Evolutionary conservation across 2,329 filamentous ascomycete species (phyloP).

Genomic region (Ceratocystis cacaofunesta): DNA sequence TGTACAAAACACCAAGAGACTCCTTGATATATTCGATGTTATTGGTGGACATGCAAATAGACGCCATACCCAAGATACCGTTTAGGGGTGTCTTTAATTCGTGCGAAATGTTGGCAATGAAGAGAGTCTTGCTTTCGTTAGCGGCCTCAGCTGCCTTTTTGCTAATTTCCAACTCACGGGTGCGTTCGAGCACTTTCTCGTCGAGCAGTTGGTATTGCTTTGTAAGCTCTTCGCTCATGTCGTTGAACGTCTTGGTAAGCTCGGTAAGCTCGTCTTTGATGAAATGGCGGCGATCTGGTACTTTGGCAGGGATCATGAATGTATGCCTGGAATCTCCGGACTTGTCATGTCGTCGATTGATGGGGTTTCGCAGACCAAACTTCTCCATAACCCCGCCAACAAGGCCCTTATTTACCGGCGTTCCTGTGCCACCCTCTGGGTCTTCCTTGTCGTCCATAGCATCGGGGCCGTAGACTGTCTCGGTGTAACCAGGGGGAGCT

Average conservation of each 20-base stretch:
- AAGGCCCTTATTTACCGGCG: slow-evolving; percentile 1
- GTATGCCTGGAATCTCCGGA: slow-evolving; percentile 32
- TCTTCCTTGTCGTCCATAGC: not conserved
- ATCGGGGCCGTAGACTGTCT: slow-evolving; percentile 29
- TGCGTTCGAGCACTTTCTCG: slow-evolving; percentile 69
- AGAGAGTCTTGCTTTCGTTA: slow-evolving; percentile 92
- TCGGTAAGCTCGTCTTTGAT: slow-evolving; percentile 78
- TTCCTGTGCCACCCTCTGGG: not conserved
- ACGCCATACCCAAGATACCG: slow-evolving; percentile 87
- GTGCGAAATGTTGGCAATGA: slow-evolving; percentile 85
- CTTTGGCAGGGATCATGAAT: slow-evolving; percentile 76
- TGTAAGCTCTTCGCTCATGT: slow-evolving; percentile 81
- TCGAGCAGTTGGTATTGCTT: slow-evolving; percentile 77
- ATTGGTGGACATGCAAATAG: slow-evolving; percentile 83
- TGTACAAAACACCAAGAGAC: slow-evolving; percentile 76
- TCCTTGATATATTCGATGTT: slow-evolving; percentile 64
- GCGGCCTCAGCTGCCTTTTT: slow-evolving; percentile 89
- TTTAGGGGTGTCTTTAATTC: slow-evolving; percentile 90
- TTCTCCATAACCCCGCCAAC: slow-evolving; percentile 17
- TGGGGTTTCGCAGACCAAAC: slow-evolving; percentile 16
- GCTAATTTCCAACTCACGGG: slow-evolving; percentile 70
- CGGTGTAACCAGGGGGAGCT: slow-evolving; percentile 45
- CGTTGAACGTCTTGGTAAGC: slow-evolving; percentile 72
- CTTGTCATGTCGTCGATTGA: slow-evolving; percentile 21
- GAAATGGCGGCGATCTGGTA: slow-evolving; percentile 57